Conservation (phyloP, 768 basidiomycete species). For the Rossbeevera mucosa region DNA sequence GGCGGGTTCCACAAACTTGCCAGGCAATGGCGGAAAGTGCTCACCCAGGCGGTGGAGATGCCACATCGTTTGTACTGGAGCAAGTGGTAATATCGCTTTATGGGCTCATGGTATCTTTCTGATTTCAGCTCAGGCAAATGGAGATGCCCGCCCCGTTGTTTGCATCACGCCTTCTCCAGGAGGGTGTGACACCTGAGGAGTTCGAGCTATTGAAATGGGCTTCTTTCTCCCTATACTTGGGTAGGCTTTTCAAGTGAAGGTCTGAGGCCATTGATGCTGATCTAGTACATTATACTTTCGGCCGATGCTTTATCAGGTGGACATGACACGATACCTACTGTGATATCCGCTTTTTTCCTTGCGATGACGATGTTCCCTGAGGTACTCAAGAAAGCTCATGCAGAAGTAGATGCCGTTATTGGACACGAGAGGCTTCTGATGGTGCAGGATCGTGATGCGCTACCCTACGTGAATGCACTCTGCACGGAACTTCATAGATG, state of each 20-base stretch:
- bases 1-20: constrained; percentile 14
- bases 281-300: not conserved
- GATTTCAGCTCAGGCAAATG: constrained; percentile 4
- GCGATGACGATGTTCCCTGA: constrained; percentile 14
- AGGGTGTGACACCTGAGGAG: constrained; percentile 5
- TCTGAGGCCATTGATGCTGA: not conserved
- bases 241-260: constrained; percentile 1
- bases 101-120: not conserved
- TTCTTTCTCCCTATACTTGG: constrained; percentile 14
- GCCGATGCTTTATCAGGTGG: constrained; percentile 20
- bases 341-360: constrained; percentile 16
- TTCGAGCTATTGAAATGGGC: constrained; percentile 13
- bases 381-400: constrained; percentile 5
- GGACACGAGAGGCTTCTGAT: constrained; percentile 12
- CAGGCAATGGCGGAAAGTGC: constrained; percentile 1
- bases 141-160: constrained; percentile 12
- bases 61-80: constrained; percentile 11
- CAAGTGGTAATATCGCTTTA: not conserved
- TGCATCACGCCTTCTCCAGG: constrained; percentile 8
- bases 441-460: constrained; percentile 6
- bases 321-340: constrained; percentile 12
- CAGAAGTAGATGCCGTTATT: constrained; percentile 11
- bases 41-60: not conserved
- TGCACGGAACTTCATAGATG: constrained; percentile 15
- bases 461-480: constrained; percentile 16